Base-by-base conservation (phyloP, 306 rosid species). In the Rubus idaeus region DNA sequence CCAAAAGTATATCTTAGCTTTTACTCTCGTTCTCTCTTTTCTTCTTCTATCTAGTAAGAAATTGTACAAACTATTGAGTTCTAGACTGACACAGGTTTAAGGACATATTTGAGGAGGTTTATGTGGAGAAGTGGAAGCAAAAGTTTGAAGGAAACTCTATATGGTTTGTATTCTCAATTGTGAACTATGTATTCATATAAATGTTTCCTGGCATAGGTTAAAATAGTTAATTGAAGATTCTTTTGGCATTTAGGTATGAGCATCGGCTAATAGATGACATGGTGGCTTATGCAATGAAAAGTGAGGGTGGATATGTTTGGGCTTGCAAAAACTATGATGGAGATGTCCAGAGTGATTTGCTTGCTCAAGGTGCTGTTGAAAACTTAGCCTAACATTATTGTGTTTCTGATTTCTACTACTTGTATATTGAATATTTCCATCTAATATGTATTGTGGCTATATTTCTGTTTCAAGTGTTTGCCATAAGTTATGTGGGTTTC, bases 321-420 rank as follows among this genome's bases (percentile, higher is more conserved):
- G 99, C 99, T 76, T 95, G 99, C 88, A 95, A 95, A 82, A 95
- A 95, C 86, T 95, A 95, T 77, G 99, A 95, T 77, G 99, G 99
- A 62, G 99, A 95, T 68, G 97, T 95, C 68, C 97, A 83, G 83
- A 95, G 99, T 83, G 99, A 95, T 89, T 86, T 95, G 82, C 99
- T 95, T 70, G 99, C 98, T 68, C 99, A 95, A 88, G 98, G 98
- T 95, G 80, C 77, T 46, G 67, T 80, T 47, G 42, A 14, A 30
- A 61, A 73, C 73, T 73, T 58, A 18, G 1, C 18, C 26, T 20
- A 14, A 4, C 50, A 46, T 5, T 35, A 17, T n/a, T 50, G 41
- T 64, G 20, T 70, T 70, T 70, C 12, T 5, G 39, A 61, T 20
- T 56, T 8, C 16, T 9, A n/a, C 23, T 18, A 14, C 13, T 40